These are phyloP conservation scores for Aquilaria agallochum DNA, from an alignment of 441 rosid species.

Conservation along the genomic window DNA sequence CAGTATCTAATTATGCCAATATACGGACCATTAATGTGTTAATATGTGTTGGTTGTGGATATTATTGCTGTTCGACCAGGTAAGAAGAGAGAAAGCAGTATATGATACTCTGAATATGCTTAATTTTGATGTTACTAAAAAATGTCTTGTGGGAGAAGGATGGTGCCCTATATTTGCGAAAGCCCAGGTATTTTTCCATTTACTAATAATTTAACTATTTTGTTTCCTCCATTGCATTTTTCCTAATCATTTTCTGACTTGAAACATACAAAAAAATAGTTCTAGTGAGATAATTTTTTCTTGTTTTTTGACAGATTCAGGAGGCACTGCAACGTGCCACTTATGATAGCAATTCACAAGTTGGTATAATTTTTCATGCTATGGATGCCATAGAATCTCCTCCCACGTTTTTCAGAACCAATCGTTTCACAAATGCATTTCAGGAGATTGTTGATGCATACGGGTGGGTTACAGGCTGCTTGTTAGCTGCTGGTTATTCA, in stretches of 20 bases:
- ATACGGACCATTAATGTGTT: no score
- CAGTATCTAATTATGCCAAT: neutral
- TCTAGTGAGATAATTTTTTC: slow-evolving; percentile 13
- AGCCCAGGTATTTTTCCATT: slow-evolving; percentile 54
- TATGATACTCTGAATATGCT: slow-evolving; percentile 93
- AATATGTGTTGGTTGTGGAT: no score
- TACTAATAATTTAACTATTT: slow-evolving; percentile 3
- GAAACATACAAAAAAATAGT: slow-evolving; percentile 13
- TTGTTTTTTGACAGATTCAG: slow-evolving; percentile 65
- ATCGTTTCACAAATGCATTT: slow-evolving; percentile 77
- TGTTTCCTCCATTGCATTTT: slow-evolving; percentile 2
- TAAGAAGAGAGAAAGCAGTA: slow-evolving; percentile 87
- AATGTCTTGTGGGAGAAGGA: slow-evolving; percentile 98
- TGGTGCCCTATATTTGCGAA: slow-evolving; percentile 97
- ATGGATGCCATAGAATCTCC: slow-evolving; percentile 89
- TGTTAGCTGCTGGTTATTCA: neutral
- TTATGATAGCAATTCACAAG: slow-evolving; percentile 86
- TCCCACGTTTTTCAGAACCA: slow-evolving; percentile 95
- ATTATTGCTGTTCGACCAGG: slow-evolving; percentile 36
- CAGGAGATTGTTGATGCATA: slow-evolving; percentile 99
- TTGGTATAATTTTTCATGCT: slow-evolving; percentile 90
- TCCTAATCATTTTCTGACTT: slow-evolving; percentile 5
- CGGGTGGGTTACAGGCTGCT: slow-evolving; percentile 58
- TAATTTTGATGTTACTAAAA: slow-evolving; percentile 95
- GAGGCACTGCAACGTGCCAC: slow-evolving; percentile 95